phyloP scores from a whole-genome alignment of 2,329 filamentous ascomycete species.

The Stenocarpella maydis region DNA sequence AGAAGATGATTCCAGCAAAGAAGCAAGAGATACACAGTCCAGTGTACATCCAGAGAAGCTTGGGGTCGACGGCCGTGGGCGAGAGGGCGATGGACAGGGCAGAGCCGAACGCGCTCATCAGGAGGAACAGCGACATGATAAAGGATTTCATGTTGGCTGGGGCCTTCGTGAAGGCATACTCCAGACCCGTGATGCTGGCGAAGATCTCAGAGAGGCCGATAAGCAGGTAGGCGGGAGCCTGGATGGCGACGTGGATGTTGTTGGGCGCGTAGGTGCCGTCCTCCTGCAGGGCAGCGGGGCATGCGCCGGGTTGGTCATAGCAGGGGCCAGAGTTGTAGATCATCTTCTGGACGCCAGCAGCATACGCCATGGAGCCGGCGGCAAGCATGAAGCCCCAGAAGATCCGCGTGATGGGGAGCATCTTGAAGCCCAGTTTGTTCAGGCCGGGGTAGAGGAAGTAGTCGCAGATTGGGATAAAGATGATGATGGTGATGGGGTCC shows the following conservation, averaged over 20 bases:
- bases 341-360: constrained; percentile 34
- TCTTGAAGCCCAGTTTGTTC: constrained; percentile 63
- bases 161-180: constrained; percentile 36
- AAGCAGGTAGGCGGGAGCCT: constrained; percentile 33
- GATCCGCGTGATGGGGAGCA: constrained; percentile 73
- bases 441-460: constrained; percentile 68
- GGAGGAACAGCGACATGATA: constrained; percentile 36
- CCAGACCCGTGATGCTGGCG: constrained; percentile 32
- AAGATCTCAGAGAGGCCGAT: constrained; percentile 36
- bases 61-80: constrained; percentile 31
- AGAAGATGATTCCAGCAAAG: constrained; percentile 30
- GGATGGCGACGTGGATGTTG: constrained; percentile 34
- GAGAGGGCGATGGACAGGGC: constrained; percentile 33
- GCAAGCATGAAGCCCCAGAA: constrained; percentile 64
- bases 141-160: constrained; percentile 35
- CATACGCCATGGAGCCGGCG: constrained; percentile 31
- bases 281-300: constrained; percentile 25
- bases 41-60: constrained; percentile 35
- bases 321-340: constrained; percentile 35
- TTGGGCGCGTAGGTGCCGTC: constrained; percentile 31
- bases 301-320: constrained; percentile 29
- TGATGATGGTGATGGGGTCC: constrained; percentile 70
- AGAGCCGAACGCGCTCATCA: constrained; percentile 34
- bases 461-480: constrained; percentile 72
- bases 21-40: constrained; percentile 30